phyloP scores from a whole-genome alignment of 352 stramenopile species.

The Lagenidium giganteum region DNA sequence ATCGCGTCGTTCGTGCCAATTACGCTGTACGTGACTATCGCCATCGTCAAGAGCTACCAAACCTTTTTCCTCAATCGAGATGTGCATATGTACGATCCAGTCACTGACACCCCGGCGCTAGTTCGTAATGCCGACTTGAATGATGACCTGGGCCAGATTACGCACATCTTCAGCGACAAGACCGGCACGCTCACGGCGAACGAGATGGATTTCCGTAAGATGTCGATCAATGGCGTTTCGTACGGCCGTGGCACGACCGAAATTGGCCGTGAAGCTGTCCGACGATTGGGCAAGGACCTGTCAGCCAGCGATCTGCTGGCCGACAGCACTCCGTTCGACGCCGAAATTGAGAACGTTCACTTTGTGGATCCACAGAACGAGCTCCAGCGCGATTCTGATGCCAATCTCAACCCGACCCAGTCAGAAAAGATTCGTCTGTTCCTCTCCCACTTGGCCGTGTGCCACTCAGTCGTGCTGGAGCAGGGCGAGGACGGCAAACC shows the following conservation, averaged over 20 bases:
- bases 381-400: slow-evolving; percentile 47
- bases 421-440: slow-evolving; percentile 78
- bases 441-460: slow-evolving; percentile 75
- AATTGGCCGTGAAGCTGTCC: slow-evolving; percentile 73
- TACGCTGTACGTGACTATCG: slow-evolving; percentile 85
- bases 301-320: slow-evolving; percentile 72
- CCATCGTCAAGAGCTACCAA: slow-evolving; percentile 85
- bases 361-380: slow-evolving; percentile 77
- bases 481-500: slow-evolving; percentile 31
- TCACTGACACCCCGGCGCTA: slow-evolving; percentile 69
- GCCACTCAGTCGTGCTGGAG: slow-evolving; percentile 82
- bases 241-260: slow-evolving; percentile 82
- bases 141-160: slow-evolving; percentile 84
- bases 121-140: slow-evolving; percentile 84
- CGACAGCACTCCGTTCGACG: slow-evolving; percentile 46
- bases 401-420: slow-evolving; percentile 36
- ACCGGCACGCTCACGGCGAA: slow-evolving; percentile 83
- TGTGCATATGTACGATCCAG: slow-evolving; percentile 80
- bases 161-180: slow-evolving; percentile 87
- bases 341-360: slow-evolving; percentile 68
- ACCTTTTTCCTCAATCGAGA: slow-evolving; percentile 85
- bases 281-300: slow-evolving; percentile 64
- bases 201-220: slow-evolving; percentile 88
- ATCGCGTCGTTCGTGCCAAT: slow-evolving; percentile 87
- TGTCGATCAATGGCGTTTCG: slow-evolving; percentile 77